phyloP scores from a whole-genome alignment of 495 filamentous ascomycete species.

The Penicillium fimorum region DNA sequence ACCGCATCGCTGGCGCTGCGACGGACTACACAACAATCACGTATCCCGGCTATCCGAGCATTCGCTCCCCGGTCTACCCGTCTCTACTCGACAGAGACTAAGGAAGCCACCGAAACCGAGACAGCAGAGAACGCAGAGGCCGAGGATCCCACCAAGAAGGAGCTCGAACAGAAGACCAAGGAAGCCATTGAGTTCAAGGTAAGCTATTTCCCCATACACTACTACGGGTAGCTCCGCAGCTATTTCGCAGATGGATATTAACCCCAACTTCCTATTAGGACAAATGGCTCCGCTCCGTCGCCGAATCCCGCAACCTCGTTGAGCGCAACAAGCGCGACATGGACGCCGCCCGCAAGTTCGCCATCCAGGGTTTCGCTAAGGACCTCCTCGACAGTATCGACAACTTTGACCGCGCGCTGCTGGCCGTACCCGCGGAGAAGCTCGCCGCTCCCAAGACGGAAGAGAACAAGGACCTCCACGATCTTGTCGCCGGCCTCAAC shows the following conservation, averaged over 20 bases:
- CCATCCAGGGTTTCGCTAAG: constrained; percentile 89
- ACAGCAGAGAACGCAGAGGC: constrained; percentile 44
- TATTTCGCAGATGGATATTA: constrained; percentile 6
- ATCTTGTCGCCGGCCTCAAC: constrained; percentile 81
- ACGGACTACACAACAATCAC: constrained; percentile 40
- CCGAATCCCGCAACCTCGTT: constrained; percentile 96
- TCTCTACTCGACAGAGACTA: constrained; percentile 45
- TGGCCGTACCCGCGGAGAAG: constrained; percentile 71
- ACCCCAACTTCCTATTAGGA: constrained; percentile 58
- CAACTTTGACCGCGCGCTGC: constrained; percentile 91
- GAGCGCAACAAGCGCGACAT: constrained; percentile 90
- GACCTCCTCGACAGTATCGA: constrained; percentile 93
- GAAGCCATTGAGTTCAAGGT: constrained; percentile 89
- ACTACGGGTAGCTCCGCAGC: neutral
- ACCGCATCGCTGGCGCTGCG: constrained; percentile 36
- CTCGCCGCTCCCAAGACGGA: constrained; percentile 49
- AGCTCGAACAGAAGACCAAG: constrained; percentile 80
- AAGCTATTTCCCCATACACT: constrained; percentile 18
- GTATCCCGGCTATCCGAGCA: constrained; percentile 31
- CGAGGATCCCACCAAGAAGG: constrained; percentile 52
- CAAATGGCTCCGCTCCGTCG: constrained; percentile 85
- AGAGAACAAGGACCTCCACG: constrained; percentile 64
- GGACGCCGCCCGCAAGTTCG: constrained; percentile 82
- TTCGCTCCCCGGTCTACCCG: constrained; percentile 34
- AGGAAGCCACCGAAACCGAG: constrained; percentile 33